Conservation (phyloP, 2,329 filamentous ascomycete genomes). For the Chaetothyriales sp. region DNA sequence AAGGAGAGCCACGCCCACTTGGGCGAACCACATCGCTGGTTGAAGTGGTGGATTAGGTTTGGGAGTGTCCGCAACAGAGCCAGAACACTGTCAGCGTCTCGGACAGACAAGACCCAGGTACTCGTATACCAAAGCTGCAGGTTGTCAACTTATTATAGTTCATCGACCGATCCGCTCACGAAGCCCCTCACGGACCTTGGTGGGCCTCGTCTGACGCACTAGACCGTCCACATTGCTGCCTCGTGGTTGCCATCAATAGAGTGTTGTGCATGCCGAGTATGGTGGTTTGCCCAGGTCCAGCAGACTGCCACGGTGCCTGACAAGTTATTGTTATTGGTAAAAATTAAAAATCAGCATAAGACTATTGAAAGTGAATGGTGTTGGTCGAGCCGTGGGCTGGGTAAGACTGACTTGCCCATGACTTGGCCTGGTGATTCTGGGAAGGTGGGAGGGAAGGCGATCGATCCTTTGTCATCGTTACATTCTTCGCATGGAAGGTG, state of each 20-base stretch:
- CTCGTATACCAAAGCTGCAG: background rate
- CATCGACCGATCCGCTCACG: background rate
- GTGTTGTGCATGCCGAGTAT: background rate
- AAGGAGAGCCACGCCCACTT: background rate
- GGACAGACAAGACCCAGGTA: background rate
- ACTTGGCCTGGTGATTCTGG: background rate
- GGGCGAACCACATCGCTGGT: background rate
- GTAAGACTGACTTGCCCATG: background rate
- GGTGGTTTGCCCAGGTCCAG: background rate
- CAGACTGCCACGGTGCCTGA: background rate
- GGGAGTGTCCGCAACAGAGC: no score
- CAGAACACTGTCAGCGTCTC: no score
- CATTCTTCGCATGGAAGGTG: background rate
- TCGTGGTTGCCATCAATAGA: background rate
- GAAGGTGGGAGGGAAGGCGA: no score
- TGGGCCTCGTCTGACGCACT: background rate
- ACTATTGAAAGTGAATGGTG: background rate
- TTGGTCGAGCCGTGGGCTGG: background rate
- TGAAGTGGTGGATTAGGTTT: background rate
- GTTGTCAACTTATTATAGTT: background rate
- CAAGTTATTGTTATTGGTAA: background rate
- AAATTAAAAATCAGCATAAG: background rate
- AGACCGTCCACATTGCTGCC: background rate
- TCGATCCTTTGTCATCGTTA: background rate
- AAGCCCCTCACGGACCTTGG: background rate